These are phyloP conservation scores for Saccharomyces hybrid DNA, from an alignment of 1,139 yeast genomes.

Conservation along the genomic window DNA sequence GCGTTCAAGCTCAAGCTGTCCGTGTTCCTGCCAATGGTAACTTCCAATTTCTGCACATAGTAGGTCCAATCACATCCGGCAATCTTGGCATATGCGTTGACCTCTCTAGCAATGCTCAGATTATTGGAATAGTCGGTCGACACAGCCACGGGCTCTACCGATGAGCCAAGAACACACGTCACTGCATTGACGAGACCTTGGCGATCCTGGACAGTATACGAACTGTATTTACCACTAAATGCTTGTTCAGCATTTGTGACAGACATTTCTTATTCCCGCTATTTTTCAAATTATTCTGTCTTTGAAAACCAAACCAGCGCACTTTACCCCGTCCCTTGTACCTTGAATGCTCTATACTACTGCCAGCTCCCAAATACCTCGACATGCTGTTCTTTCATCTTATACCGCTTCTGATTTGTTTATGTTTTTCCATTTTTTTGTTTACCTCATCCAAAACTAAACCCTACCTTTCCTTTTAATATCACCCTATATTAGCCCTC, in stretches of 20 bases:
- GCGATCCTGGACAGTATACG: constrained; percentile 8
- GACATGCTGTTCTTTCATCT: background rate
- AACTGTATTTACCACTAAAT: background rate
- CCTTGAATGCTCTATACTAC: background rate
- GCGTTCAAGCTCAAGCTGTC: constrained; percentile 34
- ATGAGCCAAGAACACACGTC: constrained; percentile 36
- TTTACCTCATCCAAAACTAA: background rate
- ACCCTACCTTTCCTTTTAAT: background rate
- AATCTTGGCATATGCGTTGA: constrained; percentile 89
- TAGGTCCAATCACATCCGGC: constrained; percentile 89
- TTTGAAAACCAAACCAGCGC: background rate
- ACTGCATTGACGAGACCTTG: constrained; percentile 38
- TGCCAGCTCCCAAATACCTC: background rate
- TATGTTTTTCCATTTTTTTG: background rate
- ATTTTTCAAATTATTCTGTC: background rate
- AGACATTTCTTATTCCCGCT: background rate
- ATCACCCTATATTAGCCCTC: background rate
- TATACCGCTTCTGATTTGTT: background rate
- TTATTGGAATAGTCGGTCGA: constrained; percentile 53
- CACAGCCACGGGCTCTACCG: constrained; percentile 37
- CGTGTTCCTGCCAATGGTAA: constrained; percentile 79
- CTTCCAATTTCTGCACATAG: constrained; percentile 66
- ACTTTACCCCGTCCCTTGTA: background rate
- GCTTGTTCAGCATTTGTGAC: background rate
- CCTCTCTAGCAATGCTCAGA: constrained; percentile 64